phyloP scores from a whole-genome alignment of 2,329 filamentous ascomycete genomes.

The Fusarium nygamai region DNA sequence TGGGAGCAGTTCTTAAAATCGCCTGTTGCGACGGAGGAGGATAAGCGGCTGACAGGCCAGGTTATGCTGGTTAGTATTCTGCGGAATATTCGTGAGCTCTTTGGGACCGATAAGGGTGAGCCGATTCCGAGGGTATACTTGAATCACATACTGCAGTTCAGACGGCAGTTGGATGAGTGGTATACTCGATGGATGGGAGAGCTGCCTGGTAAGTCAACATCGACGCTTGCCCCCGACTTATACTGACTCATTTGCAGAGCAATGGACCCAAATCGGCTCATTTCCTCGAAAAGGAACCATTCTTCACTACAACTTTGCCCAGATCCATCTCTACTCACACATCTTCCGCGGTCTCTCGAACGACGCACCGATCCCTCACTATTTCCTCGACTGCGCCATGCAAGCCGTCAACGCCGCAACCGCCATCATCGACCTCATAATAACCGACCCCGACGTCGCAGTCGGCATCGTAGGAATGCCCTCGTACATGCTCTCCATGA shows the following conservation, averaged over 20 bases:
- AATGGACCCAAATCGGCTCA: conserved; percentile 51
- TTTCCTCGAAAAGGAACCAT: conserved; percentile 54
- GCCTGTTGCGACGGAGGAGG: conserved; percentile 61
- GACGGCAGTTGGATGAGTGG: conserved; percentile 52
- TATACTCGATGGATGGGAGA: conserved; percentile 49
- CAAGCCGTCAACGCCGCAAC: conserved; percentile 52
- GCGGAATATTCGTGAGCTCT: conserved; percentile 63
- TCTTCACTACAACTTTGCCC: conserved; percentile 55
- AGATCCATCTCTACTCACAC: conserved; percentile 55
- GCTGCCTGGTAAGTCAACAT: conserved; percentile 42
- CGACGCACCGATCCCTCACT: conserved; percentile 47
- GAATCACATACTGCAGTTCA: conserved; percentile 55
- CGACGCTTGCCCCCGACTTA: accelerated
- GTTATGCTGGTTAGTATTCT: conserved; percentile 68
- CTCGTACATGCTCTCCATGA: conserved; percentile 63
- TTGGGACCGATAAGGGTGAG: conserved; percentile 66
- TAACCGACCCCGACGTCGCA: conserved; percentile 54
- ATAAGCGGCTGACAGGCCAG: conserved; percentile 68
- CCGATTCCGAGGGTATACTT: conserved; percentile 62
- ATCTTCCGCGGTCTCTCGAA: conserved; percentile 52
- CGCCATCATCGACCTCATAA: conserved; percentile 56
- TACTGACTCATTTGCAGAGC: conserved; percentile 44
- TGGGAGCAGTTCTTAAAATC: conserved; percentile 66
- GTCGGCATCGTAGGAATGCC: conserved; percentile 56
- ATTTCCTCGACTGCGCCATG: conserved; percentile 48